These are phyloP conservation scores for Tephrocybe rancida DNA, from an alignment of 768 basidiomycete species.

Conservation along the genomic window DNA sequence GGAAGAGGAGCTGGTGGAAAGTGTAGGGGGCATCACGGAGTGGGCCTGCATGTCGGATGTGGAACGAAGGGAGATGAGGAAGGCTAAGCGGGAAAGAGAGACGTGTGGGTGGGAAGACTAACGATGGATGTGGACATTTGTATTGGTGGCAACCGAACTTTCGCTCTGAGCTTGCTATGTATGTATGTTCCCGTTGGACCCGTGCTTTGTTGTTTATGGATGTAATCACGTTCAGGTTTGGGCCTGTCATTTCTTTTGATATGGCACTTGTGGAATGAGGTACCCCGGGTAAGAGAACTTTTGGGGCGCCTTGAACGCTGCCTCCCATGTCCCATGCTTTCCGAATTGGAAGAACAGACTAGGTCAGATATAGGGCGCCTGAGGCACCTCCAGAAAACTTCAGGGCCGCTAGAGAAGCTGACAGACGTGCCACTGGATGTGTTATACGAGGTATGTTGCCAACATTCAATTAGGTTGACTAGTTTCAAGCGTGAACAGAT, in stretches of 20 bases:
- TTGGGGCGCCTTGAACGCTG: background rate
- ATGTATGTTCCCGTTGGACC: background rate
- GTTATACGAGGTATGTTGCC: slow-evolving; percentile 29
- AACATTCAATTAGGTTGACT: background rate
- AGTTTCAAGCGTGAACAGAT: slow-evolving; percentile 33
- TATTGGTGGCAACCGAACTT: background rate
- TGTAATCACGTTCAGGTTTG: background rate
- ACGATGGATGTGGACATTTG: slow-evolving; percentile 6
- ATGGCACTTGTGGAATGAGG: background rate
- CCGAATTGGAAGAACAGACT: background rate
- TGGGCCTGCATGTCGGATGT: slow-evolving; percentile 51
- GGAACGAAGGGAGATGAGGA: slow-evolving; percentile 55
- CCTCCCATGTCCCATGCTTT: background rate
- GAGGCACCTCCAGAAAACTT: background rate
- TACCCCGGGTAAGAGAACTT: slow-evolving; percentile 1
- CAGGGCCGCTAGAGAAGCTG: slow-evolving; percentile 10
- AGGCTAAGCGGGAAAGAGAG: slow-evolving; percentile 65
- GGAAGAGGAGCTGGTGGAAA: slow-evolving; percentile 79
- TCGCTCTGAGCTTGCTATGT: background rate
- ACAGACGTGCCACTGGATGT: slow-evolving; percentile 27
- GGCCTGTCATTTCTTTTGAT: background rate
- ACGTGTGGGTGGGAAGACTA: slow-evolving; percentile 60
- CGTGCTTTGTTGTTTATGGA: background rate
- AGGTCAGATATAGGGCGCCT: background rate
- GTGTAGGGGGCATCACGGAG: slow-evolving; percentile 65